Evolutionary conservation across 805 yeast genomes (phyloP), one percentile per base, ranked within the genome.

Genomic region (Candida incommunis): DNA sequence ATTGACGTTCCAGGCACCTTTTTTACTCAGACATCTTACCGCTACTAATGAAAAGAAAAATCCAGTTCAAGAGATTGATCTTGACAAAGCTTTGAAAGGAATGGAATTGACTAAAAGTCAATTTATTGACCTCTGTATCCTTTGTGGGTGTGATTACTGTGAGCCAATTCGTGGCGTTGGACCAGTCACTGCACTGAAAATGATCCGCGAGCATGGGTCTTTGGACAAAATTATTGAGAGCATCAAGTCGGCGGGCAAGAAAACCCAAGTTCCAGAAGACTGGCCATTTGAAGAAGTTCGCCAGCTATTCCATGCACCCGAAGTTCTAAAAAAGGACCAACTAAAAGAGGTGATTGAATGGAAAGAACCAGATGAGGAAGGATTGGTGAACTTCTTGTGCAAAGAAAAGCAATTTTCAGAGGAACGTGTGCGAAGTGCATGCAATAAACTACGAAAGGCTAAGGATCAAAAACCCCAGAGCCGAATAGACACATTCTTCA

Each of bases 111-210:
- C 75, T 42, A 66, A 73, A 41, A 72, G 70, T 22, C 80, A 85
- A 47, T 92, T 92, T 61, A 75, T 92, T 42, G 99, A 92, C 60
- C 65, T 92, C 54, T 88, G 98, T 66, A 90, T 92, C 37, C 69
- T 92, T 55, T 67, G 92, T 41, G 99, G 99, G 1, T 92, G 98
- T 64, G 99, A 92, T 67, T 92, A 92, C 63, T 86, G 96, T 65
- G 96, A 90, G 51, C 83, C 96, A 3, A 88, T 92, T 47, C 77
- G 77, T 54, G 98, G 98, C 22, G 80, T 92, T 49, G 99, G 99
- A 5, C 97, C 97, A 0, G 92, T 83, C 2, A 90, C 96, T 1
- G 98, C 96, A 0, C 69, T 74, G 50, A 90, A 92, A 57, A 70
- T 92, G 49, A 85, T 92, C 50, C 81, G 79, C 58, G 95, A 90